Conservation (phyloP, 805 yeast species). For the Komagataella pseudopastoris region DNA sequence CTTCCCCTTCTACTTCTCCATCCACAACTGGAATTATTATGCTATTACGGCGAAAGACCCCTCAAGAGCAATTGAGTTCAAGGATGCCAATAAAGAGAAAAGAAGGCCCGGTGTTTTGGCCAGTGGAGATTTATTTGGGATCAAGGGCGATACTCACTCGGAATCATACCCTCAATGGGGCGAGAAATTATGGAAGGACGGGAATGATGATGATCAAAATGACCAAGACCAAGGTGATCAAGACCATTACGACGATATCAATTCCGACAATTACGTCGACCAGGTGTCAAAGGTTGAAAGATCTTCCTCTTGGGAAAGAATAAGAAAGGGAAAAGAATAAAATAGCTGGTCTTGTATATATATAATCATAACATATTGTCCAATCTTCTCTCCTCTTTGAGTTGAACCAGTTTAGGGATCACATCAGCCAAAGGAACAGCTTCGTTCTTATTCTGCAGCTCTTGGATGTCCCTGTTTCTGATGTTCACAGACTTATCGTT, state of each 20-base stretch:
- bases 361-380: slow-evolving; percentile 37
- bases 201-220: background rate
- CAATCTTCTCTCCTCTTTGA: slow-evolving; percentile 63
- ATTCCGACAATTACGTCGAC: background rate
- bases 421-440: slow-evolving; percentile 65
- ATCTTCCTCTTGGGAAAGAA: background rate
- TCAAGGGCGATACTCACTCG: background rate
- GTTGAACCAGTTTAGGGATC: slow-evolving; percentile 47
- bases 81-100: background rate
- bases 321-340: background rate
- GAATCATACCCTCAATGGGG: background rate
- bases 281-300: background rate
- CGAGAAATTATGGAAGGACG: background rate
- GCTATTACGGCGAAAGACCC: background rate
- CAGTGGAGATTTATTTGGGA: background rate
- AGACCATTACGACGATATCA: background rate
- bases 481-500: slow-evolving; percentile 71
- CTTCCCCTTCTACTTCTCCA: background rate
- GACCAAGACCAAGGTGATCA: background rate
- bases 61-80: background rate
- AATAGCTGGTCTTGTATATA: background rate
- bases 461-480: slow-evolving; percentile 91
- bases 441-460: slow-evolving; percentile 86
- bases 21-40: background rate
- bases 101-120: background rate